Evolutionary conservation across 106 monocot species (phyloP).

Genomic region (Dioscorea alata): DNA sequence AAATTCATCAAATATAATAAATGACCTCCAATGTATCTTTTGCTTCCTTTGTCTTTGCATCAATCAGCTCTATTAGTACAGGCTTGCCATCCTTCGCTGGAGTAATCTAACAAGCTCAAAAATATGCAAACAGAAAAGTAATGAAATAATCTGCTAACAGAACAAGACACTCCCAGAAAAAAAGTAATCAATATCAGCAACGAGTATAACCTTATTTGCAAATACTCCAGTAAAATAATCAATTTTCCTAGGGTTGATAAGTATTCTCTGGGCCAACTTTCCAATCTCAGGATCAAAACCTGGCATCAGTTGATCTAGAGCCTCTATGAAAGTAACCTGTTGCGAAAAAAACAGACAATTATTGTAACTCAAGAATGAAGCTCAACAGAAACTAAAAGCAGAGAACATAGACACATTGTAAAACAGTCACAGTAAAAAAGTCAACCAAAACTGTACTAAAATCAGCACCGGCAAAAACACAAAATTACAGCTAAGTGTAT

Average conservation of each 20-base stretch:
- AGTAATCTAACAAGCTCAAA: slow-evolving; percentile 53
- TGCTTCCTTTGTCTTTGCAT: slow-evolving; percentile 91
- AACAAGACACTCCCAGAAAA: neutral
- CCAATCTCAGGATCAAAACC: slow-evolving; percentile 99
- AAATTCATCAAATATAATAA: neutral
- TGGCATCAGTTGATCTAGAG: slow-evolving; percentile 98
- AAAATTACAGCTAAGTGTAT: no score
- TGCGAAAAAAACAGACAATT: neutral
- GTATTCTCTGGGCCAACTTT: slow-evolving; percentile 91
- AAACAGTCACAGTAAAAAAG: no score
- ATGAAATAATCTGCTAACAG: no score
- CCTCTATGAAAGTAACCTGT: slow-evolving; percentile 98
- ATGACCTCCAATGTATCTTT: slow-evolving; percentile 70
- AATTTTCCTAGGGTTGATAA: slow-evolving; percentile 88
- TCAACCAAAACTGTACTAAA: no score
- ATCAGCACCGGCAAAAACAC: no score
- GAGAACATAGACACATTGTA: no score
- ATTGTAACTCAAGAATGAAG: no score
- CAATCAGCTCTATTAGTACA: slow-evolving; percentile 95
- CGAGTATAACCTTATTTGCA: slow-evolving; percentile 72
- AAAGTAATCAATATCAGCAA: neutral
- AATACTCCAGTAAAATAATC: slow-evolving; percentile 92
- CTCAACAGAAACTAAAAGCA: no score
- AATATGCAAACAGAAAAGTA: neutral
- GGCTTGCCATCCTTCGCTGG: slow-evolving; percentile 99